Base-by-base conservation (phyloP, 768 basidiomycete genomes). In the Rickenella mellea region DNA sequence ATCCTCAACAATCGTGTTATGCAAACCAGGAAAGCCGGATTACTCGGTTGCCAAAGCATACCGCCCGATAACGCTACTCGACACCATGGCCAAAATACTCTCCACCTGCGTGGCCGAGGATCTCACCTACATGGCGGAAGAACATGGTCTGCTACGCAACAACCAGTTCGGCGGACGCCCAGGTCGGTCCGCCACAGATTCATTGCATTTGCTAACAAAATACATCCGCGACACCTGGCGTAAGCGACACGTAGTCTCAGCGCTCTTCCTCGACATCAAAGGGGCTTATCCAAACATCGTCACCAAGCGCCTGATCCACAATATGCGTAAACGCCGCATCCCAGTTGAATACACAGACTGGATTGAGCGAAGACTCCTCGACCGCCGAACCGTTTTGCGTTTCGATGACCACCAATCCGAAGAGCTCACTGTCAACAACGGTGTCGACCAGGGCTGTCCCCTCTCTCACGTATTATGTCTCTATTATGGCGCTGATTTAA, bases 251-350 rank as follows among this genome's bases (percentile, higher is more conserved):
- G 69, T 70, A 0, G 64, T 50, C 0, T 58, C 58, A 0, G 51
- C 58, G 0, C 59, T 70, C 0, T 70, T 66, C 51, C 56, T 70
- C 1, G 68, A 73, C 44, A 58, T 73, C 0, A 53, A 68, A 50
- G 69, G 61, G 0, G 66, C 69, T 1, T 72, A 69, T 47, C 69
- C 65, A 0, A 70, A 61, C 44, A 59, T 58, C n/a, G n/a, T n/a
- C n/a, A n/a, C n/a, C n/a, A n/a, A n/a, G n/a, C n/a, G n/a, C n/a
- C n/a, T n/a, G n/a, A n/a, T n/a, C n/a, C n/a, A n/a, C n/a, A n/a
- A n/a, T n/a, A n/a, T n/a, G n/a, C n/a, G n/a, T n/a, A n/a, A n/a
- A n/a, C n/a, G n/a, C n/a, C n/a, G n/a, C n/a, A n/a, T n/a, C n/a
- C n/a, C n/a, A n/a, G n/a, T n/a, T n/a, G n/a, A n/a, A n/a, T n/a